Evolutionary conservation across 352 stramenopile species (phyloP).

Genomic region (Globisporangium solare): DNA sequence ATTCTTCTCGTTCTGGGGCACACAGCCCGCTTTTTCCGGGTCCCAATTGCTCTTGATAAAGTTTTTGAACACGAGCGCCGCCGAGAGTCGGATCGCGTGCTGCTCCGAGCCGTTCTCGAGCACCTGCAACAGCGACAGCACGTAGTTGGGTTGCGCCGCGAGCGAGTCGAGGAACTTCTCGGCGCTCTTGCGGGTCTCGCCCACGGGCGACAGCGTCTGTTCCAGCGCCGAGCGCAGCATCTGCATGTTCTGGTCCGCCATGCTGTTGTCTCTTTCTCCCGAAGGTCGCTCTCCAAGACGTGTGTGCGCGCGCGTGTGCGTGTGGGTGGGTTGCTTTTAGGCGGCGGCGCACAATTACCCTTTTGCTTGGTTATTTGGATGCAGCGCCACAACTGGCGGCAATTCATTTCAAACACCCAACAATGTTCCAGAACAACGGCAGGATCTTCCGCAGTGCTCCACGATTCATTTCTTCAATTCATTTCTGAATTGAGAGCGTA

Average conservation of each 20-base stretch:
- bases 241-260: constrained; percentile 62
- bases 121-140: constrained; percentile 66
- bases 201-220: constrained; percentile 72
- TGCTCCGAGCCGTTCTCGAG: constrained; percentile 59
- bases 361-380: background rate
- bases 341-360: background rate
- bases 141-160: constrained; percentile 60
- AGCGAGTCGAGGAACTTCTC: constrained; percentile 65
- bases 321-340: background rate
- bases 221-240: constrained; percentile 71
- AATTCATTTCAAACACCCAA: background rate
- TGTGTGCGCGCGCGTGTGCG: too few species aligned
- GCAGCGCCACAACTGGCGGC: too few species aligned
- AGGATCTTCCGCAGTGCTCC: too few species aligned
- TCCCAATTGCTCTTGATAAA: constrained; percentile 98
- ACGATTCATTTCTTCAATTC: background rate
- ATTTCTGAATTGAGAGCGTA: background rate
- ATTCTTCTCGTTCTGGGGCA: constrained; percentile 84
- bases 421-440: background rate
- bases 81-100: constrained; percentile 63
- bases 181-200: constrained; percentile 61
- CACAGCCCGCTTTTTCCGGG: constrained; percentile 69
- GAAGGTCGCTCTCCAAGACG: background rate
- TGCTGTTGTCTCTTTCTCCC: constrained; percentile 15
- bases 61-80: constrained; percentile 96